A percentile compares a stretch with the other conserved stretches of the same genome.
Evolutionary conservation across 192 early-diverging fungal genomes (phyloP).

Genomic region (Linderina pennispora): DNA sequence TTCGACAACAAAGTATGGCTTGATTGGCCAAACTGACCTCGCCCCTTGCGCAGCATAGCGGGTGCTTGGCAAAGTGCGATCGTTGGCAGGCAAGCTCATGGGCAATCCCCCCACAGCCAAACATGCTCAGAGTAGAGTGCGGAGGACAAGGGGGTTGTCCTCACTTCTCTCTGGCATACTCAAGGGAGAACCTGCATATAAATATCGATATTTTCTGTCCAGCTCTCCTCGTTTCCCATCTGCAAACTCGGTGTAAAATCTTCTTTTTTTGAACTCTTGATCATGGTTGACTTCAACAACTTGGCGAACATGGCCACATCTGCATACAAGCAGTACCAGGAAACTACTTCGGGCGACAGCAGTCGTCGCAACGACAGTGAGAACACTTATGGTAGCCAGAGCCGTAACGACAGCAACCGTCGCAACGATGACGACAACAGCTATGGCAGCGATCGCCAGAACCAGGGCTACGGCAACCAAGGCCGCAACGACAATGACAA

Average conservation of each 20-base stretch:
- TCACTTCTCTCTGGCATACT: background rate
- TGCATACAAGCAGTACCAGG: conserved; percentile 25
- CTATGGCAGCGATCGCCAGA: background rate
- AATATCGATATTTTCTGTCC: background rate
- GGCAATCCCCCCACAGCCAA: too few species aligned
- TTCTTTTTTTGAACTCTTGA: background rate
- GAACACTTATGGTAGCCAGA: too few species aligned
- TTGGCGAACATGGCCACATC: conserved; percentile 12
- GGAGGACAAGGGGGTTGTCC: too few species aligned
- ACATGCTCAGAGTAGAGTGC: too few species aligned
- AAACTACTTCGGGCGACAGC: background rate
- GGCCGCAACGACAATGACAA: too few species aligned
- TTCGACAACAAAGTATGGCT: too few species aligned
- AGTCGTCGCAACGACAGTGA: too few species aligned
- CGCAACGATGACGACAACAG: background rate
- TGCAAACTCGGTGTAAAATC: background rate
- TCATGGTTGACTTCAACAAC: conserved; percentile 34
- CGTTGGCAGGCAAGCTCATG: too few species aligned
- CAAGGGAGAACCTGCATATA: too few species aligned
- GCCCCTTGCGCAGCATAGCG: too few species aligned
- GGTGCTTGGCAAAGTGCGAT: too few species aligned
- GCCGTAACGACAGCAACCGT: conserved; percentile 1
- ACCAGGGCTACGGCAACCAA: background rate
- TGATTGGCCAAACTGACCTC: too few species aligned
- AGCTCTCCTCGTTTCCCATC: background rate